Base-by-base conservation (phyloP, 371 early-diverging fungal species). In the Syncephalastrum monosporum region DNA sequence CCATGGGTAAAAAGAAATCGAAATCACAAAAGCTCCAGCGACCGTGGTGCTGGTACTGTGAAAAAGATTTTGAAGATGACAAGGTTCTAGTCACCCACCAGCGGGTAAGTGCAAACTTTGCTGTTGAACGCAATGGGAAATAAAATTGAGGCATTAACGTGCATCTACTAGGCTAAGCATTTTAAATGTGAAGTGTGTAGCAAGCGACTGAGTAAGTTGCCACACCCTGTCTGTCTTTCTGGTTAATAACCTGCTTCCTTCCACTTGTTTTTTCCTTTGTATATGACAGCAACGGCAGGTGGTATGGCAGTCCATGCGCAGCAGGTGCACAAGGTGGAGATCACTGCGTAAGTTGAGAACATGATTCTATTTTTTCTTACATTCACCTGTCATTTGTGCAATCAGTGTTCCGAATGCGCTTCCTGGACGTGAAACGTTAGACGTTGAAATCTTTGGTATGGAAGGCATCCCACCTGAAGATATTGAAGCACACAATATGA, bases 1-100 rank as follows among this genome's bases (percentile, higher is more conserved):
- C 29, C 55, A 74, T 74, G 74, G 75, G 75, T 42, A 78, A 75
- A 63, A 79, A 75, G 53, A 79, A 73, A 55, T 63, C 69, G 15
- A 78, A 78, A 60, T 56, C 63, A 42, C 54, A 66, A 55, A 29
- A 29, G 29, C 29, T 29, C 29, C 29, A 29, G 29, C 66, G 75
- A 42, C 79, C 79, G 25, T 79, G 79, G 79, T 79, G 79, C 54
- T 79, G 94, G 95, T 97, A 96, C 71, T 98, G 98, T 72, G 95
- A 96, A 67, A 85, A 95, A 60, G 94, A 94, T 55, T 98, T 98
- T 70, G 95, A 95, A 54, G 96, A 95, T 71, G 96, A 95, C 58
- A 95, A 93, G 67, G 89, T 95, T 8, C 81, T 98, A 53, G 88
- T 97, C 38, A 83, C 88, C 56, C 96, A 97, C 73, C 95, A 96